Evolutionary conservation across 352 stramenopile species (phyloP).

Genomic region (Elongisporangium anandrum): DNA sequence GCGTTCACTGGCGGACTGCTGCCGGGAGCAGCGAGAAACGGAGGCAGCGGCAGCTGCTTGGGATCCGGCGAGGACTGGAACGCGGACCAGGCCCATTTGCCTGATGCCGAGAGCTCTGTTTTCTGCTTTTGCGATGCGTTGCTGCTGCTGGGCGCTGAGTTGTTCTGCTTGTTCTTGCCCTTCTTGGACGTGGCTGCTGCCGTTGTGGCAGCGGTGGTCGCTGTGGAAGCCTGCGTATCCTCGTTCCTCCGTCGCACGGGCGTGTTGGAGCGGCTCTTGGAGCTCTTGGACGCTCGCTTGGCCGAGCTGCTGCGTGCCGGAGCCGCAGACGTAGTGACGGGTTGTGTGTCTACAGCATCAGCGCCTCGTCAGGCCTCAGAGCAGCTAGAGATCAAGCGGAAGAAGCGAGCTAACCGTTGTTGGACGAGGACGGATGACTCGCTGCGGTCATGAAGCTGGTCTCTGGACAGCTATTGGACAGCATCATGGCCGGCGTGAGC

Average conservation of each 20-base stretch:
- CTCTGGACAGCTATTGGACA: conserved; percentile 60
- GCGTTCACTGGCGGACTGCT: too few species aligned
- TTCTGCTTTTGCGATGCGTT: conserved; percentile 32
- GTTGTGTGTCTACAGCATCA: not conserved
- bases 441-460: conserved; percentile 13
- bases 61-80: conserved; percentile 82
- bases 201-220: not conserved
- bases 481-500: conserved; percentile 71
- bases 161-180: conserved; percentile 33
- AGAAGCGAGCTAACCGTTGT: not conserved
- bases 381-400: conserved; percentile 7
- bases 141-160: conserved; percentile 12
- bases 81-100: conserved; percentile 82
- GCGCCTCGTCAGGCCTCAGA: conserved; percentile 11
- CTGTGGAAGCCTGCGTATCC: conserved; percentile 6
- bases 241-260: conserved; percentile 33
- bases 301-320: conserved; percentile 34
- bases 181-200: conserved; percentile 18
- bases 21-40: conserved; percentile 37
- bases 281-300: conserved; percentile 44
- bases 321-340: not conserved
- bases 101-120: conserved; percentile 42
- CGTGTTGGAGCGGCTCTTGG: conserved; percentile 41
- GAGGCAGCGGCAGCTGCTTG: conserved; percentile 64
- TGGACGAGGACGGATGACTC: not conserved